Percentiles rank a stretch among this genome's conserved stretches.
phyloP scores from a whole-genome alignment of 1,284 basidiomycete genomes.

The Leccinum cinnamomeum region DNA sequence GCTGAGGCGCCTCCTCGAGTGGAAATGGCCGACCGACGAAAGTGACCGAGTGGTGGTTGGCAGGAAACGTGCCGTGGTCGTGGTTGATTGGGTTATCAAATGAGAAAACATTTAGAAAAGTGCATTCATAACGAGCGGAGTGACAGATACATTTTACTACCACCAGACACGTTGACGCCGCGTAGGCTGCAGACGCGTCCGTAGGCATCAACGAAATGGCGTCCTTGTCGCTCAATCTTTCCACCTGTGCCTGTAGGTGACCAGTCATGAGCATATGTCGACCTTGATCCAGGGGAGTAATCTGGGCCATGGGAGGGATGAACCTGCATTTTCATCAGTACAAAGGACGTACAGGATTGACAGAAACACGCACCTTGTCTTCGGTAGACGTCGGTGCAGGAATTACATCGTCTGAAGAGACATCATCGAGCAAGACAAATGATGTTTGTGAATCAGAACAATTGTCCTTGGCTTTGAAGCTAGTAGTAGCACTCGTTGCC shows the following conservation, averaged over 20 bases:
- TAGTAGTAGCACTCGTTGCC: not conserved
- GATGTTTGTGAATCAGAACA: conserved; percentile 31
- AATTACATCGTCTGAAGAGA: not conserved
- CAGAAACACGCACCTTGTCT: conserved; percentile 5
- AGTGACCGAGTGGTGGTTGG: conserved; percentile 60
- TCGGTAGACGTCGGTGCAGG: not conserved
- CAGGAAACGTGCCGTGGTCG: conserved; percentile 62
- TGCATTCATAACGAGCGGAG: not conserved
- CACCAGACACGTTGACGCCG: conserved; percentile 81
- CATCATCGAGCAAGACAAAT: conserved; percentile 29
- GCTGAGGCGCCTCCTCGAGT: conserved; percentile 78
- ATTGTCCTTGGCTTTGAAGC: conserved; percentile 13
- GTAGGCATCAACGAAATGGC: conserved; percentile 75
- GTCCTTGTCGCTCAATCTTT: conserved; percentile 56
- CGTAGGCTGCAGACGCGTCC: conserved; percentile 76
- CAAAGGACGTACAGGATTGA: not conserved
- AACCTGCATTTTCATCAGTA: conserved; percentile 14
- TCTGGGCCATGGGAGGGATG: conserved; percentile 46
- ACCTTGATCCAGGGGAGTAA: conserved; percentile 47
- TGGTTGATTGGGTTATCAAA: conserved; percentile 58
- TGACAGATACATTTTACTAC: conserved; percentile 74
- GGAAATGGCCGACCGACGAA: conserved; percentile 87
- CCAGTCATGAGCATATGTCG: conserved; percentile 75
- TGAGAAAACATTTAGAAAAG: conserved; percentile 5
- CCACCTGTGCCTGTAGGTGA: conserved; percentile 58